Base-by-base conservation (phyloP, 2,329 filamentous ascomycete genomes). In the Pseudopyricularia cyperi region DNA sequence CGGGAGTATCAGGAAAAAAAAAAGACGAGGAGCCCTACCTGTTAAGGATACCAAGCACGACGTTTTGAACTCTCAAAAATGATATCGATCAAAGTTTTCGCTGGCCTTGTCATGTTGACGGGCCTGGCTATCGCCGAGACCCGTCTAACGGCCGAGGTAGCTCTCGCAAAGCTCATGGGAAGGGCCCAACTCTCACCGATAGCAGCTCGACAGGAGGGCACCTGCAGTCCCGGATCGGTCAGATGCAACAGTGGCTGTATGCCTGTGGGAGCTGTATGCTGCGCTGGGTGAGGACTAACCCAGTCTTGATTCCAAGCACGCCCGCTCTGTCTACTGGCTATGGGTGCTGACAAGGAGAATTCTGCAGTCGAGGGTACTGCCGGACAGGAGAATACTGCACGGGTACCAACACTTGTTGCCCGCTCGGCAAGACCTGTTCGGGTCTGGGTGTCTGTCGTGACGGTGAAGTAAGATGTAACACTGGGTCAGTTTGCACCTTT, bases 161-260 rank as follows among this genome's bases (percentile, higher is more conserved):
- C 48, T 12, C 6, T 49, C 32, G 22, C 48, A n/a, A 28, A 44
- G 22, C 24, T 46, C 3, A n/a, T 46, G 28, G 39, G 39, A 2
- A 7, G 4, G 11, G 39, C 14, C 19, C 19, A 26, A 7, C 19
- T 35, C 15, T 49, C 48, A 7, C 48, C 32, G 24, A 39, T 51
- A 2, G n/a, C 30, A 32, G 19, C n/a, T n/a, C 50, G 50, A n/a
- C 37, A 46, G 39, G 30, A 17, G 14, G 28, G 37, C 7, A 46
- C 50, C 9, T 51, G 50, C 28, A 22, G 4, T 3, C n/a, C 39
- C 32, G 51, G 51, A 14, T 30, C 34, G 19, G 44, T 48, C 17
- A 8, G 22, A 11, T 52, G 51, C 44, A 30, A 30, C 30, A 48
- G 15, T 24, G 50, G 50, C 37, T 51, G 50, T 39, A 51, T 51